Evolutionary conservation across 495 filamentous ascomycete species (phyloP).

Genomic region (Penicillium riverlandense): DNA sequence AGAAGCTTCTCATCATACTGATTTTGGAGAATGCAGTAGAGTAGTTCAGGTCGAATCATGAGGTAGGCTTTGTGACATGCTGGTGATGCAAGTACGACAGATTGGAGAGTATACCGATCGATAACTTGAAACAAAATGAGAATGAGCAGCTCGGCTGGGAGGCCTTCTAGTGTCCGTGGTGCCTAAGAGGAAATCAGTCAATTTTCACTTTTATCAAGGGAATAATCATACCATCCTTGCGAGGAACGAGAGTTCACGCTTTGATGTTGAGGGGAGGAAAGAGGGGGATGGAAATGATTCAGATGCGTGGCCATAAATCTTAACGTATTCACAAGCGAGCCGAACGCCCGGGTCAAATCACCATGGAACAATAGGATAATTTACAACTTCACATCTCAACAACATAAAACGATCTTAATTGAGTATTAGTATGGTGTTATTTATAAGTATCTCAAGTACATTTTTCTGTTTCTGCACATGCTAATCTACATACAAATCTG

Average conservation of each 20-base stretch:
- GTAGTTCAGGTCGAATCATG: constrained; percentile 4
- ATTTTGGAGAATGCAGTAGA: constrained; percentile 2
- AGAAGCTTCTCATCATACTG: constrained; percentile 4
- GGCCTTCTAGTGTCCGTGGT: constrained; percentile 12
- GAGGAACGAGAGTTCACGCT: neutral
- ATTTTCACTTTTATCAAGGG: neutral
- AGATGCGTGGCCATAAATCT: too few relatives aligned
- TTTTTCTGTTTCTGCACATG: too few relatives aligned
- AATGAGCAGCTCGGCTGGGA: constrained; percentile 14
- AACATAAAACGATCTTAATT: too few relatives aligned
- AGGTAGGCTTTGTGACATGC: constrained; percentile 12
- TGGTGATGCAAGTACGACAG: constrained; percentile 13
- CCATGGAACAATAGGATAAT: too few relatives aligned
- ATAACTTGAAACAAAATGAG: constrained; percentile 8
- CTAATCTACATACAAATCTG: too few relatives aligned
- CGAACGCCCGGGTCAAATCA: too few relatives aligned
- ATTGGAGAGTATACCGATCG: constrained; percentile 6
- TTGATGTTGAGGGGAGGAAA: neutral
- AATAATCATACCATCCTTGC: neutral
- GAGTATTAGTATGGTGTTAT: too few relatives aligned
- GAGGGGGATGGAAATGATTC: neutral
- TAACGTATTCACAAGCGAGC: too few relatives aligned
- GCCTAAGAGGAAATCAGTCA: constrained; percentile 2
- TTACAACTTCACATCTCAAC: too few relatives aligned
- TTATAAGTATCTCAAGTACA: too few relatives aligned